These are phyloP conservation scores for Obelidium mucronatum DNA, from an alignment of 192 early-diverging fungal genomes.

Conservation along the genomic window DNA sequence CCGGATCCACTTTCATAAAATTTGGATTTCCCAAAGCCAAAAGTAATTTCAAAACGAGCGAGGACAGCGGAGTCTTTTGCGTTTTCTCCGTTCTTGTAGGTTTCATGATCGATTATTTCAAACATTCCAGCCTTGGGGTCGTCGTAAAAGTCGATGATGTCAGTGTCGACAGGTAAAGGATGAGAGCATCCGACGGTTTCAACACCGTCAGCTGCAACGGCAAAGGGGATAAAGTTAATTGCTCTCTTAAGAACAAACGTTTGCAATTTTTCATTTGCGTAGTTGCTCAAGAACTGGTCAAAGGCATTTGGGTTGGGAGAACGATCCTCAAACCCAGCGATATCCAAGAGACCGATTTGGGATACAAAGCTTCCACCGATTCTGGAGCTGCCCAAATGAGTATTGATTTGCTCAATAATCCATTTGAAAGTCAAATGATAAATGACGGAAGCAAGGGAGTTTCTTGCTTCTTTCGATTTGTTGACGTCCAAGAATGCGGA, in stretches of 20 bases:
- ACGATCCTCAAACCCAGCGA: constrained; percentile 75
- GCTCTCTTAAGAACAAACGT: constrained; percentile 74
- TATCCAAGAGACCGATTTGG: constrained; percentile 87
- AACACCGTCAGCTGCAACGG: constrained; percentile 67
- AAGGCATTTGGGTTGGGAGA: constrained; percentile 60
- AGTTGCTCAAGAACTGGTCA: constrained; percentile 79
- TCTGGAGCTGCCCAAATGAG: constrained; percentile 63
- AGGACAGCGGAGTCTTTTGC: constrained; percentile 29
- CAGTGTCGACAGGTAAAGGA: constrained; percentile 41
- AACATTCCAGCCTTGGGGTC: constrained; percentile 75
- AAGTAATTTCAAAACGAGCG: constrained; percentile 27
- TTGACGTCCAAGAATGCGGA: constrained; percentile 81
- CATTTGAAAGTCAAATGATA: constrained; percentile 80
- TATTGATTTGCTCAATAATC: constrained; percentile 89
- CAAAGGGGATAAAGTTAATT: constrained; percentile 71
- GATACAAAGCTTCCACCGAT: constrained; percentile 58
- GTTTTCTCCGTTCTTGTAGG: constrained; percentile 28
- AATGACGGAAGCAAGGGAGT: constrained; percentile 76
- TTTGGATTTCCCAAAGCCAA: constrained; percentile 13
- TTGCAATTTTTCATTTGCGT: constrained; percentile 88
- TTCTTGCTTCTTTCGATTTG: constrained; percentile 75
- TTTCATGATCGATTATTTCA: constrained; percentile 75
- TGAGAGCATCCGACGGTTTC: not conserved
- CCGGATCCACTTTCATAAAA: constrained; percentile 43
- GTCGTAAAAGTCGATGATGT: constrained; percentile 77